Base-by-base conservation (phyloP, 1,284 basidiomycete species). In the Boletellus dicymbophilus region DNA sequence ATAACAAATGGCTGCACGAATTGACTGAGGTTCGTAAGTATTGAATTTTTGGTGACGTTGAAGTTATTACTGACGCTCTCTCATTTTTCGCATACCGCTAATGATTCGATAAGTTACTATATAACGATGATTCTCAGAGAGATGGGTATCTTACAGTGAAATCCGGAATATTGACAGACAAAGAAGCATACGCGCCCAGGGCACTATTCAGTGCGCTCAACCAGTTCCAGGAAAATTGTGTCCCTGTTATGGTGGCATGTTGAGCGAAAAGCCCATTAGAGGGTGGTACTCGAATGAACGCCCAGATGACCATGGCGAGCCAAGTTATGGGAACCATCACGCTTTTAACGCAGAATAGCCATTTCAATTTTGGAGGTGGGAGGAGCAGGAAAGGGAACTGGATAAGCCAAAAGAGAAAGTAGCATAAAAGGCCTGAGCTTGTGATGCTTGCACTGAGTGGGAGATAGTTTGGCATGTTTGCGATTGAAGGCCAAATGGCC, bases 321-420 rank as follows among this genome's bases (percentile, higher is more conserved):
- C 80, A 81, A n/a, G 77, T 72, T 11, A 77, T 69, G 1, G 82
- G 83, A 11, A 84, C 81, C 21, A 81, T 58, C 21, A 77, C 57
- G 4, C 79, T 78, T 62, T 88, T 88, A 55, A 74, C 68, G 47
- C 80, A 64, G 72, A 88, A 88, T 6, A 88, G 63, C 72, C 76
- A 83, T 30, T 78, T 79, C 47, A 88, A 73, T 61, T 75, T 72
- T 51, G 81, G 77, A 13, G 84, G 81, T 46, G 84, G 80, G 51
- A 85, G 69, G 42, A 87, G 70, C 66, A 84, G 72, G 65, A 86
- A 79, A 0, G 85, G 85, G 52, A 81, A 71, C 61, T 81, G 77
- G 39, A 82, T 70, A 28, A 83, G 64, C 84, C 83, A 85, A 70
- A 80, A 85, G 44, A 88, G 60, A 71, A 86, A 76, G 69, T 84